Evolutionary conservation across 1,284 basidiomycete species (phyloP), one percentile per base, ranked within the genome.

Genomic region (Papiliotrema laurentii): DNA sequence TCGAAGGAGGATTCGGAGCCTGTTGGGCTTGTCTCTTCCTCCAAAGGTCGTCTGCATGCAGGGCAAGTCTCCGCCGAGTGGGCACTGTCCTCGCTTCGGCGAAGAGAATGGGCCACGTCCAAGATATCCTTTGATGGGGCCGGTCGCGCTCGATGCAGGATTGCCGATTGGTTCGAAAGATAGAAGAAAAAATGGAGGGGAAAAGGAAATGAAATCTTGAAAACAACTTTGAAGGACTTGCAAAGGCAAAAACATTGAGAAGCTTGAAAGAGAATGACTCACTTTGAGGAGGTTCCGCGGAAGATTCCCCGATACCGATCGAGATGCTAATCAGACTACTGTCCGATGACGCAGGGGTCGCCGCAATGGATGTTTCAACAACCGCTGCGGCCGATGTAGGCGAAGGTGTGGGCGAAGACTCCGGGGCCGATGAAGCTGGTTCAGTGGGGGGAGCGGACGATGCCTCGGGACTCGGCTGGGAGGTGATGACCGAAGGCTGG

Each of bases 231-330:
- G 24, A 27, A n/a, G 22, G 22, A 18, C n/a, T n/a, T n/a, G n/a
- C n/a, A n/a, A n/a, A n/a, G n/a, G n/a, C n/a, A n/a, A n/a, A n/a
- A n/a, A n/a, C n/a, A 9, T 46, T 38, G 36, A 46, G n/a, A 46
- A 13, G 19, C 44, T 46, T 38, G 45, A 39, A 43, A 24, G 30
- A 30, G 25, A 46, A 46, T 4, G 36, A 46, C 45, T 38, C 24
- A 30, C 27, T 38, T 46, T 35, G 39, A 4, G 44, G 14, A n/a
- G 16, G 3, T 9, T 30, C 33, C 14, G n/a, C n/a, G n/a, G n/a
- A n/a, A n/a, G 45, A 22, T 21, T 11, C 10, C 5, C 30, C 36
- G 7, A 28, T 11, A 31, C 41, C 21, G 18, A 43, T 19, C 3
- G 41, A 31, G 7, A 43, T 16, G 19, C n/a, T 5, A 33, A 28